Conservation (phyloP, 1,284 basidiomycete species). For the Ustilago sp. region DNA sequence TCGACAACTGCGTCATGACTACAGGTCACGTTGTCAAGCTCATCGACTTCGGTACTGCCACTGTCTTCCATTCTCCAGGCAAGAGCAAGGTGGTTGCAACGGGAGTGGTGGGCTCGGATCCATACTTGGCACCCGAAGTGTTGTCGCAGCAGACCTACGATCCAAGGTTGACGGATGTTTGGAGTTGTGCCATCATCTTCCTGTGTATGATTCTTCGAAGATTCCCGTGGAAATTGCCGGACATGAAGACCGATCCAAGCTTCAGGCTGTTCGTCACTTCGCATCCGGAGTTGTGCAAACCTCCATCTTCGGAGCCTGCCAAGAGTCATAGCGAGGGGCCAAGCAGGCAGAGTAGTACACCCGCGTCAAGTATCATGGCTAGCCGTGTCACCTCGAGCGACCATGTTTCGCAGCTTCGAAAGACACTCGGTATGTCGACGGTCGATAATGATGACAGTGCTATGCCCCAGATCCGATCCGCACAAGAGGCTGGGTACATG, state of each 20-base stretch:
- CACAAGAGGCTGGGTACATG: constrained; percentile 63
- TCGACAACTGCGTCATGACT: constrained; percentile 99
- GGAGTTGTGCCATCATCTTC: constrained; percentile 98
- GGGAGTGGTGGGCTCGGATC: constrained; percentile 96
- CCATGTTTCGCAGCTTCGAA: constrained; percentile 40
- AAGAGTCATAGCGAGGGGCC: constrained; percentile 25
- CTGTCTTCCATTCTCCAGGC: constrained; percentile 98
- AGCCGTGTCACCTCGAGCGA: constrained; percentile 49
- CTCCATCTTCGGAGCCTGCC: constrained; percentile 28
- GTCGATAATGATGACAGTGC: constrained; percentile 28
- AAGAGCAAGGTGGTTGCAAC: constrained; percentile 74
- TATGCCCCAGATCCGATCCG: constrained; percentile 55
- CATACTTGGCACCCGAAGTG: constrained; percentile 98
- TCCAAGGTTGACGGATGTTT: constrained; percentile 96
- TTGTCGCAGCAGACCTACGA: constrained; percentile 84
- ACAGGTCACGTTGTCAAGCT: constrained; percentile 93
- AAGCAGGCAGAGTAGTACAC: constrained; percentile 38
- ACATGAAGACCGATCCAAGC: constrained; percentile 89
- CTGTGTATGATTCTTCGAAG: constrained; percentile 97
- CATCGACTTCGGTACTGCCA: constrained; percentile 99
- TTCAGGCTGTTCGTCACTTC: constrained; percentile 92
- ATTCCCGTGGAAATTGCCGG: constrained; percentile 99
- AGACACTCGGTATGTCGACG: constrained; percentile 33
- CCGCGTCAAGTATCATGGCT: constrained; percentile 30
- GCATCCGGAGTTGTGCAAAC: constrained; percentile 82